Base-by-base conservation (phyloP, 345 rosid species). In the Gossypium australe region DNA sequence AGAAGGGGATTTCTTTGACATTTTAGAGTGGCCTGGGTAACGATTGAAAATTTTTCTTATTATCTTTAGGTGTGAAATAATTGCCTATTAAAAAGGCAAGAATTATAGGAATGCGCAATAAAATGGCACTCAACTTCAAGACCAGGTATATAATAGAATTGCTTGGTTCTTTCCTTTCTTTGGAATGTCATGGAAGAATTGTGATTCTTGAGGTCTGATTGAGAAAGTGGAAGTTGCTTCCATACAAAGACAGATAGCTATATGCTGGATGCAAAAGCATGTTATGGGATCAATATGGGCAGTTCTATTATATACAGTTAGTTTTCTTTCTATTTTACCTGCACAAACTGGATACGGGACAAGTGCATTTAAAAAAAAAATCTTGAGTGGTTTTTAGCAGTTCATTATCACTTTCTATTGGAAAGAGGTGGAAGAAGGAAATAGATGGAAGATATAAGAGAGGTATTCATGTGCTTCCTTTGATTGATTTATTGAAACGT, bases 31-130 rank as follows among this genome's bases (percentile, higher is more conserved):
- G 60, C n/a, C 47, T 52, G 73, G 47, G n/a, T 70, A 52, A n/a
- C n/a, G 61, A 70, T 70, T 70, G 61, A n/a, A 34, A 29, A 11
- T 29, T 51, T 70, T 70, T 60, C 17, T 29, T 52, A 43, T 52
- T 52, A 70, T 34, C 61, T 70, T 29, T 70, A 70, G 61, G 73
- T 70, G 12, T 70, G 73, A n/a, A 34, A 52, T 70, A 70, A 52
- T 29, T 52, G 61, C 25, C 73, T 70, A 25, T 52, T 70, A 53
- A 70, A 70, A 58, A 52, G 73, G 27, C 73, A n/a, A 20, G 61
- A 45, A 44, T 45, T 67, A 20, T 45, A 67, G 55, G 71, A 67
- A 67, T 20, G 70, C 11, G 3, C n/a, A 22, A 45, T 67, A 20
- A 22, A 18, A 67, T 45, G 71, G n/a, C 52, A 16, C 45, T 70